A percentile compares a stretch with the other conserved stretches of the same genome.
phyloP scores from a whole-genome alignment of 2,329 filamentous ascomycete genomes.

The Claviceps sp. region DNA sequence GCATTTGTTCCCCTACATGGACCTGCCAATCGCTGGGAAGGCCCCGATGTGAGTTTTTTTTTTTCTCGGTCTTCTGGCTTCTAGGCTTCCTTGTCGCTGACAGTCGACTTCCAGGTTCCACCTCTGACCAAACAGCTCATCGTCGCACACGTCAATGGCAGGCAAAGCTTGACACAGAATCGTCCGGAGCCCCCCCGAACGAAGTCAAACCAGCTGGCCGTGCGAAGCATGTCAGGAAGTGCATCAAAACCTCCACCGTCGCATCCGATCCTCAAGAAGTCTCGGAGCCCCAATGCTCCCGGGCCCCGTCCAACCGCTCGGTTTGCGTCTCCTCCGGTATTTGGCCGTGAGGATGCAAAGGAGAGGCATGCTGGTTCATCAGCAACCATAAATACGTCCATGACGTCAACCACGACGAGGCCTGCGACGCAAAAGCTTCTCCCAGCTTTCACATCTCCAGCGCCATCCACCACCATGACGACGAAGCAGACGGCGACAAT shows the following conservation, averaged over 20 bases:
- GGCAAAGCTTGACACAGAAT: constrained; percentile 5
- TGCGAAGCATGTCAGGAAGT: constrained; percentile 24
- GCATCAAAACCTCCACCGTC: constrained; percentile 31
- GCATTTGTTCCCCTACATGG: constrained; percentile 42
- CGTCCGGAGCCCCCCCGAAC: constrained; percentile 5
- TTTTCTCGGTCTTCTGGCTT: too few species aligned
- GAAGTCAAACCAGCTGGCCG: constrained; percentile 11
- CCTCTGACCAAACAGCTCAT: constrained; percentile 18
- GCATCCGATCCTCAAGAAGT: constrained; percentile 48
- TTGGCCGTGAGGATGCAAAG: constrained; percentile 27
- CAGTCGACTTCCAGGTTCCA: constrained; percentile 11
- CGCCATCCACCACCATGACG: constrained; percentile 14
- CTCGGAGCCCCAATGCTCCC: constrained; percentile 36
- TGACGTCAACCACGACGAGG: constrained; percentile 14
- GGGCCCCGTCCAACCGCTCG: constrained; percentile 45
- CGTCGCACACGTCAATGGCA: constrained; percentile 11
- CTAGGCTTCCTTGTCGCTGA: background rate
- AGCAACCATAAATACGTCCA: constrained; percentile 26
- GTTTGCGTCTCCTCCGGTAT: constrained; percentile 42
- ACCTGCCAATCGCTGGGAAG: constrained; percentile 40
- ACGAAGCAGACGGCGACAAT: background rate
- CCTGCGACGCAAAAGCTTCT: constrained; percentile 26
- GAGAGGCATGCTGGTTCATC: constrained; percentile 25
- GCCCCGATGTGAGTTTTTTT: constrained; percentile 26
- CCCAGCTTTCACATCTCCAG: constrained; percentile 20